A percentile compares a stretch with the other conserved stretches of the same genome.
phyloP scores from a whole-genome alignment of 2,329 filamentous ascomycete species.

The Colletotrichum nymphaeae region DNA sequence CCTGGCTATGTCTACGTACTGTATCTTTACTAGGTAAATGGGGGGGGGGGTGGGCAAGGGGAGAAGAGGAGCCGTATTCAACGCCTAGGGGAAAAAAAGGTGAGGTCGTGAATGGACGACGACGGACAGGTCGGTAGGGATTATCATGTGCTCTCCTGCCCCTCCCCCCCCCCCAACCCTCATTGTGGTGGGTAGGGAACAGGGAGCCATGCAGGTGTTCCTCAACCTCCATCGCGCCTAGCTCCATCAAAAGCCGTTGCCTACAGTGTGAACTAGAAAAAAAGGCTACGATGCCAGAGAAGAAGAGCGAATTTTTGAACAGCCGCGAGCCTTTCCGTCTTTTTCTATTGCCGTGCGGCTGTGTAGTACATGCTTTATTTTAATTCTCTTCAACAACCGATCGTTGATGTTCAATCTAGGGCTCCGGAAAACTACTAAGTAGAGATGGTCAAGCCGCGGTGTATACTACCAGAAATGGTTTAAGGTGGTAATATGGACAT shows the following conservation, averaged over 20 bases:
- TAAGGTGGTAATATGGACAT: not conserved
- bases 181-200: not conserved
- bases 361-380: not conserved
- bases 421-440: not conserved
- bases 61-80: not conserved
- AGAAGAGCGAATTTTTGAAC: not conserved
- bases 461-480: not conserved
- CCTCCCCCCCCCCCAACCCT: not conserved
- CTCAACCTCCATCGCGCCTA: not conserved
- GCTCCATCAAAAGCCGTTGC: slow-evolving; percentile 5
- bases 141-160: not conserved
- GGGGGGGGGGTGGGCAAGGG: not conserved
- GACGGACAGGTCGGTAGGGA: not conserved
- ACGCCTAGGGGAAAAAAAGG: not conserved
- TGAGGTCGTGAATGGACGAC: slow-evolving; percentile 10
- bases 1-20: not conserved
- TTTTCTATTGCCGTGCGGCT: not conserved
- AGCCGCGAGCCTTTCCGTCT: not conserved
- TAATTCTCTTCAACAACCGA: not conserved
- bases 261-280: slow-evolving; percentile 2
- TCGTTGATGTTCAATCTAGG: not conserved
- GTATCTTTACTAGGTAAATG: not conserved
- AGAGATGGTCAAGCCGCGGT: not conserved
- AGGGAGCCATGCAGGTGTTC: slow-evolving; percentile 4
- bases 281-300: not conserved